These are phyloP conservation scores for Beauveria medogensis DNA, from an alignment of 2,329 filamentous ascomycete species.

Conservation along the genomic window DNA sequence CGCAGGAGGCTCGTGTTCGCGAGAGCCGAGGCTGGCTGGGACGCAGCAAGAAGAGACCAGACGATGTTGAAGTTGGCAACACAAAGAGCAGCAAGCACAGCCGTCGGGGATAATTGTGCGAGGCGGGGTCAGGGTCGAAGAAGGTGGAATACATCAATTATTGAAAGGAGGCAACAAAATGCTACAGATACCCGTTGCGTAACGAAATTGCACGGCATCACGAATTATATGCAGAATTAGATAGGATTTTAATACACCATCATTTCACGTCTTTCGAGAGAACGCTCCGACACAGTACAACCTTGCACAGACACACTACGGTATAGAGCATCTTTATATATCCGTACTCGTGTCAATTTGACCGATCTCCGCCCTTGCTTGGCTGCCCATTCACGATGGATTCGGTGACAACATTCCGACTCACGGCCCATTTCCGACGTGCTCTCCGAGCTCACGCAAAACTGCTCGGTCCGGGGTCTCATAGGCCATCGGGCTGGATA, in stretches of 20 bases:
- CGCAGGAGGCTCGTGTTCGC: conserved; percentile 18
- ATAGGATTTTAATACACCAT: not conserved
- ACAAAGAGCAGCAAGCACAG: not conserved
- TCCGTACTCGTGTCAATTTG: not conserved
- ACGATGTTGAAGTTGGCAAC: conserved; percentile 24
- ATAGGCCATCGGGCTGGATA: conserved; percentile 13
- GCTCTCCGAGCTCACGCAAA: conserved; percentile 18
- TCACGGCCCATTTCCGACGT: conserved; percentile 13
- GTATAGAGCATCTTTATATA: not conserved
- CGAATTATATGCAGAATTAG: not conserved
- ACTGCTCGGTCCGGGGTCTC: conserved; percentile 5
- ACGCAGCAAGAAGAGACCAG: conserved; percentile 20
- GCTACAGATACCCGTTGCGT: not conserved
- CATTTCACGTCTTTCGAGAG: not conserved
- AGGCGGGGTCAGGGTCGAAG: not conserved
- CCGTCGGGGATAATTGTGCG: conserved; percentile 12
- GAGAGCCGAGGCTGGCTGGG: conserved; percentile 21
- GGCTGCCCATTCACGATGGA: conserved; percentile 6
- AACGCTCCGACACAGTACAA: not conserved
- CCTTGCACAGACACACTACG: not conserved
- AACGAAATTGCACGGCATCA: conserved; percentile 5
- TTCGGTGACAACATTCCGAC: not conserved
- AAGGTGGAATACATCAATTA: not conserved
- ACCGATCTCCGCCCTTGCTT: not conserved
- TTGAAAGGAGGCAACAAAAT: not conserved